Evolutionary conservation across 2,329 filamentous ascomycete species (phyloP), one percentile per base, ranked within the genome.

Genomic region (Tolypocladium nubicola): DNA sequence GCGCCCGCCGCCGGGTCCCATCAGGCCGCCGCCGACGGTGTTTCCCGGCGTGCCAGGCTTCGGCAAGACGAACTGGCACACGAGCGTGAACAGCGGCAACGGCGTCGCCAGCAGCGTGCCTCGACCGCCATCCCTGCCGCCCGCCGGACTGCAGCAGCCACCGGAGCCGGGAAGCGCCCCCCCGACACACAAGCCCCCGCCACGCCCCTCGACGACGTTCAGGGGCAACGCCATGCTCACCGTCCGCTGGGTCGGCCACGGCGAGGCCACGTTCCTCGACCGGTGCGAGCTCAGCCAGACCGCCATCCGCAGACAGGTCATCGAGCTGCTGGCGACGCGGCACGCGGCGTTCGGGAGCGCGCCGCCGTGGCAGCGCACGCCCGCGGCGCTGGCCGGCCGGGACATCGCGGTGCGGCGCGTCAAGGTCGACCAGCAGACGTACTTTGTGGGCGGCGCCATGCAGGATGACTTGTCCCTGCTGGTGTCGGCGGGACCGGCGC

Each of bases 241-340:
- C 53, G 63, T 71, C 57, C 58, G 49, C 52, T 69, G 67, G 67
- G 41, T 53, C 6, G 64, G 63, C 40, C 66, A 64, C 23, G 70
- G 68, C 45, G 61, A 66, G 60, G 63, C 64, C 43, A 68, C 67
- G 52, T 59, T 71, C 54, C 61, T 69, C 35, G 69, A 66, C 19
- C 59, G 65, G 43, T 65, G 67, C 53, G 56, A 55, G 14, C 65
- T 65, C 41, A 63, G 61, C 33, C 40, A 81, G 63, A 78, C 75
- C 4, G 60, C 57, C 16, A 55, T 70, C 13, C 59, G 62, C 54
- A 55, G 55, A 35, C 56, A 63, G 30, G 63, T 65, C 23, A 35
- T 61, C 14, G 57, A 58, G 40, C 60, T 70, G 21, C 60, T 67
- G 21, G 58, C 60, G 3, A 53, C 57, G 26, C 61, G 61, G 11